Evolutionary conservation across 257 asterid species (phyloP), one percentile per base, ranked within the genome.

Genomic region (Penstemon eatonii): DNA sequence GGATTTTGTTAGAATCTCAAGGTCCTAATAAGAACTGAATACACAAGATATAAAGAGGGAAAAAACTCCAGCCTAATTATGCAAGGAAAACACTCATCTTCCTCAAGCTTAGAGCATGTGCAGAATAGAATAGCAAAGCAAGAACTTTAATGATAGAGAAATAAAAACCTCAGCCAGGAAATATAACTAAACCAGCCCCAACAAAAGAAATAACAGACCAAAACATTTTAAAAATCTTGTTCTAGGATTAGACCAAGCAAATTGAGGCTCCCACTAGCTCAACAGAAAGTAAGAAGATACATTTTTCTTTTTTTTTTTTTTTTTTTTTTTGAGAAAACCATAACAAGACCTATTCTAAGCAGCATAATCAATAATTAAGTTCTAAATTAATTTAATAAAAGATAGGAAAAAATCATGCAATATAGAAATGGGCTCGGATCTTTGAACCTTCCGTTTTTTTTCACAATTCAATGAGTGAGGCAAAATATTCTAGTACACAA

Each of bases 91-190:
- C 33, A 25, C 33, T 25, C 33, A 25, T 25, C 33, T 25, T 25
- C 33, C 78, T 86, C 88, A 56, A 45, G 72, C 25, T n/a, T 44
- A 46, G n/a, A 19, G 45, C 19, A 5, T 39, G 33, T 5, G 13
- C 8, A 10, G 0, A 63, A 63, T 46, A 47, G 11, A 3, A 38
- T 13, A 41, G 67, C 40, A 51, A 59, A 42, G 19, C 46, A 45
- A 47, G 15, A 36, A 19, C 33, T 47, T 7, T 41, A 3, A 6
- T 36, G 5, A 6, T 19, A 6, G 19, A 37, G 33, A 38, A 39
- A 46, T 10, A 63, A 6, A 38, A 25, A 25, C 33, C 33, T 25
- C 33, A 25, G 33, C 33, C 33, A 25, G 33, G 33, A 25, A 25
- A 1, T 25, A 25, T 25, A 25, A 37, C 13, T 9, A 49, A 6